Base-by-base conservation (phyloP, 2,329 filamentous ascomycete species). In the Amphichorda felina region DNA sequence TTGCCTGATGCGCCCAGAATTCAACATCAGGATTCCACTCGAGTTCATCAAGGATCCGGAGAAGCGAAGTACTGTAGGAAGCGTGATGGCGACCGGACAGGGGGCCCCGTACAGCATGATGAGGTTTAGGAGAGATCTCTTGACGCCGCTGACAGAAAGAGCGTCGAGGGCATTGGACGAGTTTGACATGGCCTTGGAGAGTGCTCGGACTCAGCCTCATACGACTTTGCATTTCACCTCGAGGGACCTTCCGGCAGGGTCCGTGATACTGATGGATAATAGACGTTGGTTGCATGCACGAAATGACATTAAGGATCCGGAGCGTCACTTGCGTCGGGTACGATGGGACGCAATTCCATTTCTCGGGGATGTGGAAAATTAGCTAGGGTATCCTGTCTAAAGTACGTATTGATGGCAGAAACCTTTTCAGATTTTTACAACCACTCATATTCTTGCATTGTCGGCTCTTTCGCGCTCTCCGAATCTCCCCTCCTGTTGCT, bases 21-120 rank as follows among this genome's bases (percentile, higher is more conserved):
- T 48, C 37, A 45, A 43, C 1, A 54, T 63, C 34, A 38, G 32
- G 1, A 50, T 54, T 2, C 57, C 56, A 0, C 42, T 43, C 0
- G 56, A 61, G 30, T 58, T 60, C 30, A 48, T 59, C 43, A 57
- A 57, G 21, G 34, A 50, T 7, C 35, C 44, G 0, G 3, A 13
- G 3, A 39, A 33, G 16, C 27, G 31, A 1, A 8, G 8, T 13
- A 25, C 13, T 13, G 24, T 25, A 8, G 24, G 24, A 13, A 25
- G 24, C 24, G 8, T 25, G 8, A 8, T 25, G 8, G 24, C 8
- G 8, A 8, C 8, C 24, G 24, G 24, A 8, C 24, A 25, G 24
- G 13, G 24, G 24, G n/a, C n/a, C n/a, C 24, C 8, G 24, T 8
- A 13, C 24, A 8, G 24, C 13, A 13, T 25, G 8, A 25, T 25